Evolutionary conservation across 148 eudicot genomes (phyloP), one percentile per base, ranked within the genome.

Genomic region (Spergularia bocconei): DNA sequence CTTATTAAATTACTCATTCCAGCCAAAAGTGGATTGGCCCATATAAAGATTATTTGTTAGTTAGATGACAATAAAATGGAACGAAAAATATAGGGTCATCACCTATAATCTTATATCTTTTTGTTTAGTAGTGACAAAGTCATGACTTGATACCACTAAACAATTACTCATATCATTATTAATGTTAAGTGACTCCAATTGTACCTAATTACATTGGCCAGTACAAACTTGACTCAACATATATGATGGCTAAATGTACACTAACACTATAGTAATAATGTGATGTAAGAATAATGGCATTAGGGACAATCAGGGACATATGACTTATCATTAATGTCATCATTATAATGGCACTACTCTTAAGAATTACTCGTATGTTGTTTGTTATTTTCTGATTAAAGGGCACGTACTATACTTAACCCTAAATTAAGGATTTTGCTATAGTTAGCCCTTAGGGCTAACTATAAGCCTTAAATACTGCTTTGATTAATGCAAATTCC

Each of bases 61-160:
- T 44, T 6, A 44, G 1, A 44, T 44, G 48, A 44, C 48, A 44
- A 44, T 44, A 44, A 9, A 44, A 44, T 6, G 10, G 48, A 44
- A 44, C 10, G 2, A 44, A 44, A 44, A 44, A 4, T 6, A 44
- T 6, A 44, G 10, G 7, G 48, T 44, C 48, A 44, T 6, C 1
- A 6, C 38, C 23, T 19, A 48, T 11, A 21, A 51, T 68, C 48
- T 53, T 17, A 41, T 57, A 58, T 57, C 52, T n/a, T 75, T 74
- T 48, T 53, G 78, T 75, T 75, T 65, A 44, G 78, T 41, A 56
- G 66, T 66, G 66, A 66, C 41, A 39, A 65, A 75, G 50, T 75
- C 25, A 75, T 66, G 78, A 75, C 39, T 65, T 66, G 78, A 75
- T 54, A 55, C 39, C 71, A 75, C 71, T 41, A 16, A 8, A 54